phyloP scores from a whole-genome alignment of 176 grass and related monocot species.

The Panicum miliaceum region DNA sequence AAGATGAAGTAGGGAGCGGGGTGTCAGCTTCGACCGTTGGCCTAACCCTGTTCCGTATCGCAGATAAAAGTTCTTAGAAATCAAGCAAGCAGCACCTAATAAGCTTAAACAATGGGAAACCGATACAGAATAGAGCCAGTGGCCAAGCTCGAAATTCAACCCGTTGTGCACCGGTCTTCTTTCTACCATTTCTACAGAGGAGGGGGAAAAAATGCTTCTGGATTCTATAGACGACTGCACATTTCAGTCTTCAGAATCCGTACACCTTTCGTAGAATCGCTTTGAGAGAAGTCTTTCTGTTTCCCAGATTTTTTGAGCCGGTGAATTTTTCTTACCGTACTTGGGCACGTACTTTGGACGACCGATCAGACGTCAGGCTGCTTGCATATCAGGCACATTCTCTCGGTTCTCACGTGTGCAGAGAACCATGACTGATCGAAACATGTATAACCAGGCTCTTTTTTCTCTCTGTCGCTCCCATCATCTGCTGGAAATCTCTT shows the following conservation, averaged over 20 bases:
- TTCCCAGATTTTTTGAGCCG: neutral
- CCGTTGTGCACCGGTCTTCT: neutral
- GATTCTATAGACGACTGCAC: neutral
- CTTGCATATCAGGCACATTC: neutral
- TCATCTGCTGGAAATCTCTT: neutral
- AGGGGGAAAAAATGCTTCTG: neutral
- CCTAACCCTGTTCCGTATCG: slow-evolving; percentile 75
- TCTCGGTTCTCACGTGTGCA: slow-evolving; percentile 1
- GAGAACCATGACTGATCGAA: slow-evolving; percentile 3
- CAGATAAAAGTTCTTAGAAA: slow-evolving; percentile 54
- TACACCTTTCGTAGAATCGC: neutral
- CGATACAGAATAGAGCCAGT: neutral
- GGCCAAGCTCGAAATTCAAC: neutral
- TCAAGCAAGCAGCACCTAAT: neutral
- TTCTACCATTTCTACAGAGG: neutral
- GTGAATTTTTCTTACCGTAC: slow-evolving; percentile 19
- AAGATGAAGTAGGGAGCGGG: slow-evolving; percentile 27
- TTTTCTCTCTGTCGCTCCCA: neutral
- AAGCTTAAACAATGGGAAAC: slow-evolving; percentile 17
- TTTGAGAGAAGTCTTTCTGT: neutral
- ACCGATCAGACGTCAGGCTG: neutral
- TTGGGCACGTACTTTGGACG: neutral
- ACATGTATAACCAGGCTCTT: neutral
- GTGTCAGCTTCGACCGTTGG: slow-evolving; percentile 73
- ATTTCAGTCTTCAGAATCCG: neutral